Evolutionary conservation across 768 basidiomycete genomes (phyloP), one percentile per base, ranked within the genome.

Genomic region (Rhizopogon vesiculosus): DNA sequence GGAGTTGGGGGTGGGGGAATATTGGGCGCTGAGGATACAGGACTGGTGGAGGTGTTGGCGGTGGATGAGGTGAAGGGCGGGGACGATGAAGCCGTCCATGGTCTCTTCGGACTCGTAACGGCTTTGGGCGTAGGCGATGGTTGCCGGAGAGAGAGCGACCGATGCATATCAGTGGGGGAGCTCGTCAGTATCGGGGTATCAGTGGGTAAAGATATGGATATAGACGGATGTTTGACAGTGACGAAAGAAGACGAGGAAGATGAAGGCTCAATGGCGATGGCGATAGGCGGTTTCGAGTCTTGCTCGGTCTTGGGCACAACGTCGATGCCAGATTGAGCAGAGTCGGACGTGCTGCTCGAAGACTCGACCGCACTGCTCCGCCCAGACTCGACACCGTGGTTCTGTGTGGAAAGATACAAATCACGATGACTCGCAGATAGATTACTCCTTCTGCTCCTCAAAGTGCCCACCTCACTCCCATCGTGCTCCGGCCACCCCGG

Each of bases 401-500:
- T 38, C 35, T 38, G 35, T 13, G 12, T 12, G 12, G 35, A 38
- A 12, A 25, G 48, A 38, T 35, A 38, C 2, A 18, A 42, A 19
- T 19, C 19, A 16, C 42, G 19, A 22, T 42, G 19, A 15, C 8
- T 38, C 15, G 31, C 22, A 16, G 48, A 49, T 5, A 38, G 10
- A 16, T 38, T 35, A 5, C 46, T 49, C 9, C 7, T 33, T 7
- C 19, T 35, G 19, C 48, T 49, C 35, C 48, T 38, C 48, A 49
- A 7, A 1, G 48, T 49, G 33, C 48, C 48, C 15, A 49, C 48
- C 1, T 49, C 48, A 19, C 48, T 49, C 35, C 48, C 48, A 5
- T 49, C 48, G 5, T 22, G 19, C 9, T 49, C 48, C 31, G 48
- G 57, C 58, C 73, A 77, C 12, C 87, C 86, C 1, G 87, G 88